Base-by-base conservation (phyloP, 2,329 filamentous ascomycete genomes). In the Apiospora kogelbergensis region DNA sequence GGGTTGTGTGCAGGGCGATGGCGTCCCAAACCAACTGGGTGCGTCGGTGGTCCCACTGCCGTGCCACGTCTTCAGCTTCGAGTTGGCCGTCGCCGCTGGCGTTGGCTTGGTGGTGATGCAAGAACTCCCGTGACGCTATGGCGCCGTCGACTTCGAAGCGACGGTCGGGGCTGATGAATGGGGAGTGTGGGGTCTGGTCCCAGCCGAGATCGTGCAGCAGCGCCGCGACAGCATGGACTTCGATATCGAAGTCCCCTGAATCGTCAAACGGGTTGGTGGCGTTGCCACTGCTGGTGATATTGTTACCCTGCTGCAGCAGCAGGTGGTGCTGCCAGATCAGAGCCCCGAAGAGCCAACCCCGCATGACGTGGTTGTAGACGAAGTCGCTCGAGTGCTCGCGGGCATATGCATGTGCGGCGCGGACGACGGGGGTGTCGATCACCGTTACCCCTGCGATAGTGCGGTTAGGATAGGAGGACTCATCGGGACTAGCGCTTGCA, bases 131-230 rank as follows among this genome's bases (percentile, higher is more conserved):
- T 1, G 84, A 82, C 2, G 79, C 81, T 67, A 83, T 80, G 10
- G 84, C 84, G 17, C 84, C 81, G 72, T 86, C 84, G 30, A 86
- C 82, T 70, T 87, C 84, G 73, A 86, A 86, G 10, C 84, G 80
- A 37, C 82, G 82, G 74, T 86, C 83, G 1, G 72, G 63, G 46
- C 80, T 82, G 20, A 84, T 70, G 10, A 82, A 68, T 3, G 75
- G 42, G 5, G 76, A 76, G 41, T 75, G 72, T 17, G 76, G 75
- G 2, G 74, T 79, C 11, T 72, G 74, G 66, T 80, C 79, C 82
- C 80, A 84, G 20, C 82, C 82, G 0, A 84, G 73, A 57, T 84
- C 81, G 69, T 85, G 83, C 33, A 84, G 74, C 20, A 84, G 75
- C 1, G 79, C 74, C 1, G 78, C 76, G 2, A 84, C 71, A 9